A percentile compares a stretch with the other conserved stretches of the same genome.
Conservation (phyloP, 2,329 filamentous ascomycete species). For the Cladorrhinum sp. region DNA sequence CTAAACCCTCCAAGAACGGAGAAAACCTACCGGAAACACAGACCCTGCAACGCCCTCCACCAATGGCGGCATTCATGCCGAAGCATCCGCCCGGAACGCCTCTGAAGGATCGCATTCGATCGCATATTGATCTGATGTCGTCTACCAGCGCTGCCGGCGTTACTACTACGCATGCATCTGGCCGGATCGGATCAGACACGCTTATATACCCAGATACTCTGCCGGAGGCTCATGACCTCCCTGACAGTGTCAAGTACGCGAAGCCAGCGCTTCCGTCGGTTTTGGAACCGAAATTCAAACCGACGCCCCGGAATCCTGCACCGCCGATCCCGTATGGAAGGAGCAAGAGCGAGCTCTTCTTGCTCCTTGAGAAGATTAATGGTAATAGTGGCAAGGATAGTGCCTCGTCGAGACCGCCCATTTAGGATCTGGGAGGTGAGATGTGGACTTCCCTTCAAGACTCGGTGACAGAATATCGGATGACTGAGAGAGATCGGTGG, state of each 20-base stretch:
- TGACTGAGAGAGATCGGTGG: too few species aligned
- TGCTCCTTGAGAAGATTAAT: constrained; percentile 49
- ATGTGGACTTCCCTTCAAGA: too few species aligned
- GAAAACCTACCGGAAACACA: neutral
- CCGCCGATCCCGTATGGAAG: constrained; percentile 50
- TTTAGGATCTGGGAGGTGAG: neutral
- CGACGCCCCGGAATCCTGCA: constrained; percentile 47
- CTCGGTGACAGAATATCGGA: too few species aligned
- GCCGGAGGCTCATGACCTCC: constrained; percentile 17
- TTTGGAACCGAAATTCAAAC: constrained; percentile 41
- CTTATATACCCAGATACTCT: constrained; percentile 19
- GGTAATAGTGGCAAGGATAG: constrained; percentile 42
- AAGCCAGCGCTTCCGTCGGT: constrained; percentile 28
- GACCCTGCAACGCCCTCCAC: neutral
- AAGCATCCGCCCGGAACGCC: neutral
- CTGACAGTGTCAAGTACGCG: too few species aligned
- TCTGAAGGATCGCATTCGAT: neutral
- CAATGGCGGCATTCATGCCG: neutral
- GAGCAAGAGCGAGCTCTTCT: constrained; percentile 58
- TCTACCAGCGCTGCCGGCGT: constrained; percentile 22
- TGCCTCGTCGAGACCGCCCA: neutral
- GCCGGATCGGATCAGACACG: constrained; percentile 29
- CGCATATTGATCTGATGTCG: neutral
- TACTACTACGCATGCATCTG: constrained; percentile 26
- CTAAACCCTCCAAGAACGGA: too few species aligned